Base-by-base conservation (phyloP, 305 asterid species). In the Caryopteris hybrid region DNA sequence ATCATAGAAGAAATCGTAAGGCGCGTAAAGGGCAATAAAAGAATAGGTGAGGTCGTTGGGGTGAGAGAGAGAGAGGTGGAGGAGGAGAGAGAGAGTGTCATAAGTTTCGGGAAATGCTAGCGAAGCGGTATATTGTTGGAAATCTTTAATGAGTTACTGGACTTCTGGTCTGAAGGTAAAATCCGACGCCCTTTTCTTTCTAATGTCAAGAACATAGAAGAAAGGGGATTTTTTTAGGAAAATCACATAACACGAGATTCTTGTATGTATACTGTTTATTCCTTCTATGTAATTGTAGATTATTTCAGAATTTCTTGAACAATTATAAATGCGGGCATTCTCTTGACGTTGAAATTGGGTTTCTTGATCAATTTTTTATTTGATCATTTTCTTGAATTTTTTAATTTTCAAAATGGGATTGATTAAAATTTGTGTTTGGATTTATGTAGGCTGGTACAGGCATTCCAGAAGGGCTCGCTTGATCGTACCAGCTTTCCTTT, bases 141-240 rank as follows among this genome's bases (percentile, higher is more conserved):
- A 77, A 78, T 51, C 69, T 72, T 76, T 84, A 66, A 80, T 64
- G 76, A 77, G 68, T 78, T 70, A 67, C 83, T 86, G 76, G 86
- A 80, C 86, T 79, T 68, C 75, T 68, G 83, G 83, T 80, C 87
- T 84, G 83, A 79, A 93, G 98, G 97, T 92, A 77, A 76, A 34
- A 18, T 23, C 52, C 54, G 47, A 66, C 45, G 50, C 39, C 59
- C 62, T 36, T 23, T 61, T 38, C 11, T 9, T 38, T 54, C 29
- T 25, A 42, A 36, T 0, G 16, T 56, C 70, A 74, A 52, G 27
- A 43, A 39, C 13, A 22, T 47, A 23, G 9, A 11, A 11, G 11
- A 48, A 38, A 29, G 45, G 31, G 8, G 18, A 6, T 36, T 13
- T 27, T 5, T 69, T 18, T 11, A 4, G 50, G 20, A 39, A 16